Evolutionary conservation across 2,329 filamentous ascomycete species (phyloP).

Genomic region (Didymellaceae sp.): DNA sequence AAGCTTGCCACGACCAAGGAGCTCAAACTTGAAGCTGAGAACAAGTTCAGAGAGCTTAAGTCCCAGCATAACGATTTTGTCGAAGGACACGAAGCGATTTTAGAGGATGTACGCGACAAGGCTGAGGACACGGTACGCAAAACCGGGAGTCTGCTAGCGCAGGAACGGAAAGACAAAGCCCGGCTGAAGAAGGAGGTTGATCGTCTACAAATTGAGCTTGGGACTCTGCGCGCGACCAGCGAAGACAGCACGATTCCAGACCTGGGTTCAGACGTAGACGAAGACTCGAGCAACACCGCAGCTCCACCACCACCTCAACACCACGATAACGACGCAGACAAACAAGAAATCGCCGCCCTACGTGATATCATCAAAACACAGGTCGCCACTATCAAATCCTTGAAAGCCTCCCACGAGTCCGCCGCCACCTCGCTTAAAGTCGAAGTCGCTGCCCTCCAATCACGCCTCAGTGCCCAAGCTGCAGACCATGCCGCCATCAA

Average conservation of each 20-base stretch:
- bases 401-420: slow-evolving; percentile 33
- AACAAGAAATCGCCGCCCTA: slow-evolving; percentile 37
- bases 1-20: slow-evolving; percentile 41
- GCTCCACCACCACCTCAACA: neutral
- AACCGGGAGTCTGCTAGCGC: slow-evolving; percentile 38
- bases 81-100: slow-evolving; percentile 35
- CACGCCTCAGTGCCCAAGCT: slow-evolving; percentile 27
- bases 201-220: slow-evolving; percentile 27
- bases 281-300: slow-evolving; percentile 19
- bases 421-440: slow-evolving; percentile 14
- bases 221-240: slow-evolving; percentile 26
- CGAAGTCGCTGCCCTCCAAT: slow-evolving; percentile 26
- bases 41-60: slow-evolving; percentile 34
- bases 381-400: slow-evolving; percentile 29
- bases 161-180: slow-evolving; percentile 44
- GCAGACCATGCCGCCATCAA: slow-evolving; percentile 41
- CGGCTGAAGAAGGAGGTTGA: slow-evolving; percentile 37
- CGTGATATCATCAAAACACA: slow-evolving; percentile 37
- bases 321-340: slow-evolving; percentile 25
- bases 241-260: slow-evolving; percentile 7
- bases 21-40: slow-evolving; percentile 33
- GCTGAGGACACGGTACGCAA: slow-evolving; percentile 47
- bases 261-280: neutral
- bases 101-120: slow-evolving; percentile 41
- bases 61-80: slow-evolving; percentile 34